Evolutionary conservation across 768 basidiomycete species (phyloP).

Genomic region (Lactarius vividus): DNA sequence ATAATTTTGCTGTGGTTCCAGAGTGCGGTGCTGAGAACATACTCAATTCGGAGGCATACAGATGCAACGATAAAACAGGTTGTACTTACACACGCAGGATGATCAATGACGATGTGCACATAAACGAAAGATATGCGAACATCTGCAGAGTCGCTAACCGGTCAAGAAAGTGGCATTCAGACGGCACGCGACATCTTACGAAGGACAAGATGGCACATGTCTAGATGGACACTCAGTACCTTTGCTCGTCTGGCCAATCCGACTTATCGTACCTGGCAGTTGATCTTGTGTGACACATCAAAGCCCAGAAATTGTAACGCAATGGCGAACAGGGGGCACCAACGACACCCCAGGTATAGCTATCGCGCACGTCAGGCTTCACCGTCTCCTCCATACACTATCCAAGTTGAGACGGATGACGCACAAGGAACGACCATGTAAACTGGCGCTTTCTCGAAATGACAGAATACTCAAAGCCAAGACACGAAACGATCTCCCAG

Average conservation of each 20-base stretch:
- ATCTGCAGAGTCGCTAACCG: not conserved
- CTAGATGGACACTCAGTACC: constrained; percentile 9
- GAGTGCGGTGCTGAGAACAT: constrained; percentile 1
- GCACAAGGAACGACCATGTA: constrained; percentile 19
- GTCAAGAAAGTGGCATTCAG: not conserved
- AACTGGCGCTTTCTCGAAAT: constrained; percentile 15
- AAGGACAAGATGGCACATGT: constrained; percentile 5
- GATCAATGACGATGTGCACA: constrained; percentile 19
- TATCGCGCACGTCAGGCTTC: not conserved
- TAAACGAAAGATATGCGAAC: constrained; percentile 17
- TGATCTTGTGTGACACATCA: not conserved
- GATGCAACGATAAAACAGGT: not conserved
- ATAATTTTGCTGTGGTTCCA: constrained; percentile 12
- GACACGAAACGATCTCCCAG: constrained; percentile 18
- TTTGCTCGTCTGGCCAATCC: not conserved
- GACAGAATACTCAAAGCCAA: constrained; percentile 19
- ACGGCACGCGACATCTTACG: constrained; percentile 1
- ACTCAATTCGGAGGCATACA: not conserved
- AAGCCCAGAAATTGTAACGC: not conserved
- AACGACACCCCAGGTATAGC: constrained; percentile 24
- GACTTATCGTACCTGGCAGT: constrained; percentile 9
- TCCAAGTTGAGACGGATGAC: not conserved
- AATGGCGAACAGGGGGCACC: constrained; percentile 9
- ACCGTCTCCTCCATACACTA: too few species aligned
- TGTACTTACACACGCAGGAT: constrained; percentile 20